Evolutionary conservation across 2,329 filamentous ascomycete species (phyloP).

Genomic region (Trichoderma cornu-damae): DNA sequence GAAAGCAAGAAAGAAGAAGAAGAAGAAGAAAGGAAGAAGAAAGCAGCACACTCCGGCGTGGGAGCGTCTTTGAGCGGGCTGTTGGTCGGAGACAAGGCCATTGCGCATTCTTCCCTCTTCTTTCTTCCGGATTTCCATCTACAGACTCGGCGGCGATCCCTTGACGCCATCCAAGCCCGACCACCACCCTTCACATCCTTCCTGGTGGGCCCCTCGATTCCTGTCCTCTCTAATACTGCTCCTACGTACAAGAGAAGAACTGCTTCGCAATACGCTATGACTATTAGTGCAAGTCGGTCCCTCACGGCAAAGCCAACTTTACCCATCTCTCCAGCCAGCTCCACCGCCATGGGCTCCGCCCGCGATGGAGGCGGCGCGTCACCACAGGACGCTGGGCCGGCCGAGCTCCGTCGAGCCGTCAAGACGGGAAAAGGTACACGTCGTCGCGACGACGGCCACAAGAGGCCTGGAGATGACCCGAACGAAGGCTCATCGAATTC

Average conservation of each 20-base stretch:
- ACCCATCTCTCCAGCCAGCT: constrained; percentile 16
- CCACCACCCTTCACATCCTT: background rate
- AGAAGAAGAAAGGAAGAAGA: too few species aligned
- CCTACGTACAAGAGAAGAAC: background rate
- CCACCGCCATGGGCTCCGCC: constrained; percentile 15
- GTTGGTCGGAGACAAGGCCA: background rate
- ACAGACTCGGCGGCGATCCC: background rate
- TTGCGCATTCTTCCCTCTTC: background rate
- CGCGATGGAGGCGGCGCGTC: constrained; percentile 13
- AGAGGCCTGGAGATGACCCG: constrained; percentile 1
- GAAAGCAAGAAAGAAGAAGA: too few species aligned
- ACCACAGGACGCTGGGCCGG: background rate
- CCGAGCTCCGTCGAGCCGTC: background rate
- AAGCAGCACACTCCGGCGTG: background rate
- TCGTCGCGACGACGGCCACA: constrained; percentile 1
- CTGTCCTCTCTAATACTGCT: background rate
- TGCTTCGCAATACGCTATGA: constrained; percentile 8
- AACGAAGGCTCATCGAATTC: constrained; percentile 18
- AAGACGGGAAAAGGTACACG: constrained; percentile 7
- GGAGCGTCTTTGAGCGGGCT: background rate
- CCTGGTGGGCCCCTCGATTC: background rate
- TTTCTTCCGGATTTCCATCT: background rate
- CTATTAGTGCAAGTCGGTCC: constrained; percentile 2
- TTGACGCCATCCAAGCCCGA: background rate
- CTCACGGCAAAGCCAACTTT: constrained; percentile 12